A percentile compares a stretch with the other conserved stretches of the same genome.
Evolutionary conservation across 1,284 basidiomycete species (phyloP).

Genomic region (Apiotrichum porosum): DNA sequence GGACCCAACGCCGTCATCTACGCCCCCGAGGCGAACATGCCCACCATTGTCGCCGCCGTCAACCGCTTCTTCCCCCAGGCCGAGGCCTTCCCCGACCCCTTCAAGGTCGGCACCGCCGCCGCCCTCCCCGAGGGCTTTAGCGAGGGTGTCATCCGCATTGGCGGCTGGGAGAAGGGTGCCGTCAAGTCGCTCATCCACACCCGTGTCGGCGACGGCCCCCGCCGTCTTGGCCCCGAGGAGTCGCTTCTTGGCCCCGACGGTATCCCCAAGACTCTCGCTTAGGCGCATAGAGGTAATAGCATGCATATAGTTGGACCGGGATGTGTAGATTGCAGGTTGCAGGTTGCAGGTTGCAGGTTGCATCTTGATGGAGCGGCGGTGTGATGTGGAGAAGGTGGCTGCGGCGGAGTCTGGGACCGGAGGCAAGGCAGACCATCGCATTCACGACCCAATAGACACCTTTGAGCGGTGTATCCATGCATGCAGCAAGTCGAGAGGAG

Average conservation of each 20-base stretch:
- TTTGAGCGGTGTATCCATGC: too few relatives aligned
- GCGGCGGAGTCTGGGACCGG: too few relatives aligned
- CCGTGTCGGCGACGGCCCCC: slow-evolving; percentile 81
- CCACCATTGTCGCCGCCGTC: slow-evolving; percentile 69
- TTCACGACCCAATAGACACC: too few relatives aligned
- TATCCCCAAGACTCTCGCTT: slow-evolving; percentile 47
- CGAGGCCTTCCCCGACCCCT: slow-evolving; percentile 68
- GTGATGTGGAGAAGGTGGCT: too few relatives aligned
- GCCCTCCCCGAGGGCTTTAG: slow-evolving; percentile 69
- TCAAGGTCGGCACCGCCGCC: slow-evolving; percentile 46
- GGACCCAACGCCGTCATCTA: slow-evolving; percentile 99
- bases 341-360: too few relatives aligned
- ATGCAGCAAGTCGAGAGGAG: too few relatives aligned
- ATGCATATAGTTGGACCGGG: slow-evolving; percentile 14
- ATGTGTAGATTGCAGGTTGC: too few relatives aligned
- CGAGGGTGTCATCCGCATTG: slow-evolving; percentile 60
- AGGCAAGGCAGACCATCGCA: too few relatives aligned
- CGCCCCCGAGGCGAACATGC: slow-evolving; percentile 69
- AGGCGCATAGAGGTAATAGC: slow-evolving; percentile 7
- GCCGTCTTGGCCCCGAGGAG: slow-evolving; percentile 49
- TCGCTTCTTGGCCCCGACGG: slow-evolving; percentile 48
- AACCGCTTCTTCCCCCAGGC: slow-evolving; percentile 77
- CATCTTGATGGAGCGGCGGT: too few relatives aligned
- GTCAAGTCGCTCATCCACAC: slow-evolving; percentile 89
- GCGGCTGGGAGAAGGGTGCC: slow-evolving; percentile 63